phyloP scores from a whole-genome alignment of 2,329 filamentous ascomycete species.

The Magnaporthiopsis incrustans region DNA sequence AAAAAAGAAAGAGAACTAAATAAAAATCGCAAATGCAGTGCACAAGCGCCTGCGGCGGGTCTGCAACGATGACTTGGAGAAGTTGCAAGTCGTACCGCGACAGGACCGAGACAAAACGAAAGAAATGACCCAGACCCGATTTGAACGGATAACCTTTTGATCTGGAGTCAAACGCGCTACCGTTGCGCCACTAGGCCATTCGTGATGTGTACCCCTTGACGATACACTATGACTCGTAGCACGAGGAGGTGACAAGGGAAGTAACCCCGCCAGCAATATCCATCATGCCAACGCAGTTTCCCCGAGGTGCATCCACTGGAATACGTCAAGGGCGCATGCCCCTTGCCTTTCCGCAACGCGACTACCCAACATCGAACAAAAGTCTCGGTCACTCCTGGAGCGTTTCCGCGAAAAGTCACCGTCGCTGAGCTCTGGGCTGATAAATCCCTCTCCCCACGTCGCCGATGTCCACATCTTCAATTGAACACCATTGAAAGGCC shows the following conservation, averaged over 20 bases:
- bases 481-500: background rate
- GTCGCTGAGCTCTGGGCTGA: too few species aligned
- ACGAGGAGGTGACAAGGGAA: too few species aligned
- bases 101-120: background rate
- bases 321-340: background rate
- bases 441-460: background rate
- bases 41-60: background rate
- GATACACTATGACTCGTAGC: background rate
- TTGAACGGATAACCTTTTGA: conserved; percentile 7
- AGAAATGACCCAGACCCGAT: conserved; percentile 6
- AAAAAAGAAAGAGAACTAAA: background rate
- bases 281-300: too few species aligned
- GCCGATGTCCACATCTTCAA: background rate
- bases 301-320: background rate
- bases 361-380: too few species aligned
- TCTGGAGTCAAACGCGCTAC: conserved; percentile 7
- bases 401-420: background rate
- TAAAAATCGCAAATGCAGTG: background rate
- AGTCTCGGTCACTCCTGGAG: too few species aligned
- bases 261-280: too few species aligned
- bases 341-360: too few species aligned
- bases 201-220: background rate
- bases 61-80: too few species aligned
- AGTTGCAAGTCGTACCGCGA: too few species aligned
- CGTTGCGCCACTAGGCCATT: conserved; percentile 7